phyloP scores from a whole-genome alignment of 306 rosid species.

The Cyamopsis tetragonoloba region DNA sequence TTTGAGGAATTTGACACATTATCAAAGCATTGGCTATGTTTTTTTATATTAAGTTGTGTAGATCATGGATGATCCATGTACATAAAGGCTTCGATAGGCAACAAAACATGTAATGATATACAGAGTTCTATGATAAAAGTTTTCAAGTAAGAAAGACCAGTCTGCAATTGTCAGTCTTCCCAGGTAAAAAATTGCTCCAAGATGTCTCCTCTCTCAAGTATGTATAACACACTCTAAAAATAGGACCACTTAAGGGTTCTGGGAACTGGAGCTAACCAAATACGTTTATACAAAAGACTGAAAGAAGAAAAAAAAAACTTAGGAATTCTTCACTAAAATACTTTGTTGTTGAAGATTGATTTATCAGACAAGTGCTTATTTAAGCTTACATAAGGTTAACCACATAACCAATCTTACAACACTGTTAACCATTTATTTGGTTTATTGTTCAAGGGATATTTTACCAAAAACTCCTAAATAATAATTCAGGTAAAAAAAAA shows the following conservation, averaged over 20 bases:
- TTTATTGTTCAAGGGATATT: background rate
- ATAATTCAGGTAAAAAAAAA: background rate
- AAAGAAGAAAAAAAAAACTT: background rate
- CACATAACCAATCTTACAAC: background rate
- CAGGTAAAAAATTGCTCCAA: background rate
- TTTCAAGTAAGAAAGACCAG: constrained; percentile 2
- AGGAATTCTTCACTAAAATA: background rate
- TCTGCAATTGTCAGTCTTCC: background rate
- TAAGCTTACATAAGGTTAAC: background rate
- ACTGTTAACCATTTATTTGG: background rate
- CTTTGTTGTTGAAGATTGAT: background rate
- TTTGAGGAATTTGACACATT: background rate
- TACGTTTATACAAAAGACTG: background rate
- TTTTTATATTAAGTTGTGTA: background rate
- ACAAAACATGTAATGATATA: background rate
- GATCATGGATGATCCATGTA: background rate
- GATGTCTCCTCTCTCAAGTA: background rate
- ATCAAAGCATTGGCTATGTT: background rate
- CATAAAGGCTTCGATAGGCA: background rate
- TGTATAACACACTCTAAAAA: background rate
- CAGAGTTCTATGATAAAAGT: background rate
- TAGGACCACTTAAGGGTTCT: background rate
- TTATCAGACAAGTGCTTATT: background rate
- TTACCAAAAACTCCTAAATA: background rate
- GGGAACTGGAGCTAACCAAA: background rate